Base-by-base conservation (phyloP, 75 land plant genomes). In the Cupressus sempervirens region DNA sequence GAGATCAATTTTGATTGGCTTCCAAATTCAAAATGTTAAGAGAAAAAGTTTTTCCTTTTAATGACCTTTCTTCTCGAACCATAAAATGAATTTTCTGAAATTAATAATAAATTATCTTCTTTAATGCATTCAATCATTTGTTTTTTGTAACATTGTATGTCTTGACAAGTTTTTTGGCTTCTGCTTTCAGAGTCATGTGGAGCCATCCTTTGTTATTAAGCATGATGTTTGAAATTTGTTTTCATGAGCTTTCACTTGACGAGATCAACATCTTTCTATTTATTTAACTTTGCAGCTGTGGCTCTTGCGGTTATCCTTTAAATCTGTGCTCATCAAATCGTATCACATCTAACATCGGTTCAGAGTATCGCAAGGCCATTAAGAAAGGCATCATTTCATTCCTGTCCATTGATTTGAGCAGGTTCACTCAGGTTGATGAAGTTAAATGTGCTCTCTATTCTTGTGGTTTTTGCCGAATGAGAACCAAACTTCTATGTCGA, bases 311-410 rank as follows among this genome's bases (percentile, higher is more conserved):
- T 29, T 93, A 88, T 88, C 87, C 91, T 85, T 65, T 91, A 54
- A 90, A 93, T 81, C 82, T 93, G 85, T 84, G 75, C 30, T 91
- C 94, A 41, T 87, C 93, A 11, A 87, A 93, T 18, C 87, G 91
- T 14, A 38, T 87, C 74, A 86, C 91, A 34, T 86, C 94, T 29
- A 75, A 72, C 74, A 85, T 91, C 46, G 91, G 85, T 83, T 83
- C 92, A 41, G 73, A 87, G 32, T 91, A 91, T 54, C 86, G 46
- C 40, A 93, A 90, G 82, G 87, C 92, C 46, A 89, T 90, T 58
- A 93, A 91, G 87, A 93, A 93, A 62, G 94, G 92, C 77, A 83
- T 86, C 29, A 85, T 93, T 38, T 90, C 91, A 5, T 93, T 93
- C 82, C 84, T 89, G 23, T 87, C 89, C 35, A 87, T 92, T 41